Evolutionary conservation across 2,329 filamentous ascomycete species (phyloP), one percentile per base, ranked within the genome.

Genomic region (Diplocarpon mali): DNA sequence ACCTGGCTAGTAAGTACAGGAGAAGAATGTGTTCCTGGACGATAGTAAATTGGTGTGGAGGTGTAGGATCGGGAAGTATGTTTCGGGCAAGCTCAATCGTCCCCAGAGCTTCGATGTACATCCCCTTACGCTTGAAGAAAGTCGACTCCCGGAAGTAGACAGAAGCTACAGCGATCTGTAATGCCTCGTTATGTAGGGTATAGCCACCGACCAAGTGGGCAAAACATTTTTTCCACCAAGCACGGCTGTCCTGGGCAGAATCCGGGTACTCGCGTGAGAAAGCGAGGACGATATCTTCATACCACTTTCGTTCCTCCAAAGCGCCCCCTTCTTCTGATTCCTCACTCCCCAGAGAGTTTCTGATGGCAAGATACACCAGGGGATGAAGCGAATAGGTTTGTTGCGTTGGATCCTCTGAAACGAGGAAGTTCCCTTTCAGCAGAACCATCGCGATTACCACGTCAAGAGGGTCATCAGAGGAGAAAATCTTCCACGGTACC

Each of bases 181-280:
- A 14, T 29, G 46, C 44, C 14, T 56, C 48, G 7, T 38, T 50
- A 15, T 49, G 41, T n/a, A 55, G 40, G 12, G 51, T 50, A 35
- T 45, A 51, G 20, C 47, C 40, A 17, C 41, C 36, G 29, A 55
- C 44, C n/a, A 56, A 38, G n/a, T 54, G 48, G 8, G 49, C 42
- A 36, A 57, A 56, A 31, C 51, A 53, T 5, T 34, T 40, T 35
- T 53, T 56, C 55, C 55, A 57, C 55, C 54, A 57, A 17, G 45
- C 46, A 40, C 54, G 44, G 28, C 46, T 44, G 8, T 56, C 48
- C 27, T 36, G 32, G 15, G 48, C 42, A 2, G 48, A 36, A 35
- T 53, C 51, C 4, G 55, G 55, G 30, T 57, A 57, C 12, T 51
- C 44, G 8, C 50, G 39, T 11, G 49, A 50, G 31, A 57, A 57